Base-by-base conservation (phyloP, 768 basidiomycete genomes). In the Rickenella mellea region DNA sequence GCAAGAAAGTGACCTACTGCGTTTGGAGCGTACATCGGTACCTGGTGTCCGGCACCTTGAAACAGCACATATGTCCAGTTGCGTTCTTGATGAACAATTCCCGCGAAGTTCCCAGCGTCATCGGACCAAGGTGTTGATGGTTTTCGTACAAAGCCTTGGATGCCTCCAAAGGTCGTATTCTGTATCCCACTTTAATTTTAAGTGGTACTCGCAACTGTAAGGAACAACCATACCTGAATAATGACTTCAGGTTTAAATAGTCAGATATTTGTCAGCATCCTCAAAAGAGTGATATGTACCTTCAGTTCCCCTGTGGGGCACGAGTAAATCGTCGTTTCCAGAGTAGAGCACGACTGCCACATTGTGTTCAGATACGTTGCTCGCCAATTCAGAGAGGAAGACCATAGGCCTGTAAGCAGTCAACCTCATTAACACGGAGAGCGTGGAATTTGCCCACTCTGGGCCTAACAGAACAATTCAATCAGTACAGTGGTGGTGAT, bases 81-180 rank as follows among this genome's bases (percentile, higher is more conserved):
- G 31, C 84, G 73, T 57, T 86, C 84, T 56, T 83, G 82, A 51
- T 83, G 81, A n/a, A 85, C 68, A 24, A 83, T 76, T 0, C 83
- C 84, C 0, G 74, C 80, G 42, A 75, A 70, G 40, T 73, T 61
- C 11, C 76, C 74, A 2, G 56, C 52, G 41, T 82, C 78, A 39
- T 77, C 74, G 41, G 58, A 62, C 80, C 81, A 86, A 1, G 76
- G 70, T 0, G 84, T 85, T 2, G 76, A 70, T 0, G 84, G 84
- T 44, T 70, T 68, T 35, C 73, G 66, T 4, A 78, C 76, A 56
- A 87, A 87, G 3, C 84, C 84, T 58, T 76, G 80, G 31, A 78
- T 76, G 5, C 81, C 83, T 20, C 81, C 83, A 32, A 42, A 49
- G 6, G 43, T 50, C 27, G 45, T 48, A 31, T 48, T 52, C 44